Base-by-base conservation (phyloP, 2,329 filamentous ascomycete genomes). In the Sphaerulina vaccinii region DNA sequence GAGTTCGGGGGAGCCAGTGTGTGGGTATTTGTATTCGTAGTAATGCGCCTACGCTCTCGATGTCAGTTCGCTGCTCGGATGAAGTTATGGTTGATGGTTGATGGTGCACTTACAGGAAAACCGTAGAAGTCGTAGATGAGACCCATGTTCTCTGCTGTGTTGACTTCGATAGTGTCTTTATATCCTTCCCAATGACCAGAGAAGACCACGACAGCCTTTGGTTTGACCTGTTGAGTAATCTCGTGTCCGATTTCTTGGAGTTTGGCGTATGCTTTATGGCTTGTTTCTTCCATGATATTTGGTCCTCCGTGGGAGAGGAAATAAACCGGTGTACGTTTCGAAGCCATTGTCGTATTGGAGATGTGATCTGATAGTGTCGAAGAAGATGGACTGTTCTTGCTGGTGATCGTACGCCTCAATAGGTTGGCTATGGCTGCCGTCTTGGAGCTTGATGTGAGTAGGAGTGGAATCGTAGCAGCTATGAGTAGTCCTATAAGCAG, bases 81-180 rank as follows among this genome's bases (percentile, higher is more conserved):
- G n/a, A n/a, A n/a, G n/a, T n/a, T n/a, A n/a, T n/a, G n/a, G n/a
- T n/a, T n/a, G n/a, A n/a, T n/a, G n/a, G n/a, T n/a, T n/a, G n/a
- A n/a, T n/a, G n/a, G n/a, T n/a, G n/a, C n/a, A 29, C 27, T 29
- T 29, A 29, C 27, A 13, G 86, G 86, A 65, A 89, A 90, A 1
- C 85, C 84, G 64, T 86, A 86, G 72, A 87, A 88, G 65, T 89
- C 86, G 66, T 88, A 89, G 44, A 89, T 86, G 58, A 89, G 65
- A 51, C 84, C 80, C 3, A 79, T 82, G n/a, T 76, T 71, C 51
- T 82, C 81, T 2, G 80, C 82, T 7, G 79, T 81, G 66, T 88
- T 89, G 59, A 89, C 77, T 62, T 85, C 74, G 55, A 89, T 79
- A 3, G 72, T 75, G 60, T 78, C 72, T 33, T 70, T 69, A 65